Evolutionary conservation across 495 filamentous ascomycete genomes (phyloP).

Genomic region (Lasiosphaeria miniovina): DNA sequence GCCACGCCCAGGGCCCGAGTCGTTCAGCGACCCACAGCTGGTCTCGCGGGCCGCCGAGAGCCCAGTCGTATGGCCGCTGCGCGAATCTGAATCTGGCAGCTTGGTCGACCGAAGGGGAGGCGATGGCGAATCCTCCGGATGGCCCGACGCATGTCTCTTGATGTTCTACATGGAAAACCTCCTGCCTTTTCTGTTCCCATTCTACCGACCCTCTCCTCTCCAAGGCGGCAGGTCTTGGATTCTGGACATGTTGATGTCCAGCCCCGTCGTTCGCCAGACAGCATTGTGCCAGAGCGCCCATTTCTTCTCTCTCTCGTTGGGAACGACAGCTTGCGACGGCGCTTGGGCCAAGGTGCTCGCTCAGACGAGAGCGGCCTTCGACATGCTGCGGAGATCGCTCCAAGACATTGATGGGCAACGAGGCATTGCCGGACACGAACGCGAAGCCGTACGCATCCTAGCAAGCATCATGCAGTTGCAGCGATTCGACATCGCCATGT

Average conservation of each 20-base stretch:
- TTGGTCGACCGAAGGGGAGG: background rate
- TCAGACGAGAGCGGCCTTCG: background rate
- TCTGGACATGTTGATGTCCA: background rate
- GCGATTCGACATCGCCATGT: background rate
- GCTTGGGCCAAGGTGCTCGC: background rate
- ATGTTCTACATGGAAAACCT: background rate
- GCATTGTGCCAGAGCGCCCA: background rate
- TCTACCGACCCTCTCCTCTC: background rate
- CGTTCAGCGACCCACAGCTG: background rate
- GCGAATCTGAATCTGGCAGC: background rate
- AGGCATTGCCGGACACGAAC: background rate
- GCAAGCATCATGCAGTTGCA: background rate
- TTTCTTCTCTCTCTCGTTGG: background rate
- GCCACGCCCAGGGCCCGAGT: background rate
- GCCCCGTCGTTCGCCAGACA: background rate
- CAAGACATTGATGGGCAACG: background rate
- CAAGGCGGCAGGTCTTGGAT: background rate
- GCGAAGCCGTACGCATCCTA: background rate
- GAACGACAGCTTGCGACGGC: background rate
- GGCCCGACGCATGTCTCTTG: background rate
- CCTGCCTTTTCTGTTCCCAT: background rate
- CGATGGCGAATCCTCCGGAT: background rate
- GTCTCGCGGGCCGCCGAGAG: background rate
- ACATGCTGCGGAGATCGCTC: background rate
- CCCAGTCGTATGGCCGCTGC: background rate